Evolutionary conservation across 768 basidiomycete genomes (phyloP).

Genomic region (Rickenella mellea): DNA sequence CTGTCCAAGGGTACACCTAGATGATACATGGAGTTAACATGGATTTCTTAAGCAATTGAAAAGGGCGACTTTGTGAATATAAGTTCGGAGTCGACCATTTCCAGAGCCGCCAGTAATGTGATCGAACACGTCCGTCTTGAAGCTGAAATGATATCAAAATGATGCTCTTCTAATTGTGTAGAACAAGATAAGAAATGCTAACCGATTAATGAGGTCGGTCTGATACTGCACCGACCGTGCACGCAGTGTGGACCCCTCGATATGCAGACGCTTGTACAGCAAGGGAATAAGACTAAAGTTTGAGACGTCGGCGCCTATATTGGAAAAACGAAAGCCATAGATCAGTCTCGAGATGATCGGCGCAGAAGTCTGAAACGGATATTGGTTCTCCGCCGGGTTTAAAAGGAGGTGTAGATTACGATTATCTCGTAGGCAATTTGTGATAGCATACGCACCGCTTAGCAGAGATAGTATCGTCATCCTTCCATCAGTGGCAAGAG

Average conservation of each 20-base stretch:
- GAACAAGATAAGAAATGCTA: slow-evolving; percentile 8
- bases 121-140: slow-evolving; percentile 42
- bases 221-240: slow-evolving; percentile 72
- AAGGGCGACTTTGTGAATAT: slow-evolving; percentile 78
- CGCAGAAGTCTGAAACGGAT: slow-evolving; percentile 3
- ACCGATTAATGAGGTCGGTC: slow-evolving; percentile 55
- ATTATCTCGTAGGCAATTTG: slow-evolving; percentile 2
- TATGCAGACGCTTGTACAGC: slow-evolving; percentile 74
- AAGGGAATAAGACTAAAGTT: slow-evolving; percentile 54
- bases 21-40: too few relatives aligned
- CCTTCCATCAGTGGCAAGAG: slow-evolving; percentile 60
- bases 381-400: not conserved
- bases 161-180: not conserved
- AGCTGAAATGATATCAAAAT: slow-evolving; percentile 23
- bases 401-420: slow-evolving; percentile 2
- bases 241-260: slow-evolving; percentile 84
- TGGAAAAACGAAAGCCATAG: too few relatives aligned
- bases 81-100: slow-evolving; percentile 54
- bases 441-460: slow-evolving; percentile 46
- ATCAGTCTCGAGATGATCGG: slow-evolving; percentile 13
- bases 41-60: too few relatives aligned
- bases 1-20: slow-evolving; percentile 73
- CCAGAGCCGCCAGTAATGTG: too few relatives aligned
- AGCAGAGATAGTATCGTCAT: slow-evolving; percentile 62
- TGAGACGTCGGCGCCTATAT: slow-evolving; percentile 42